These are phyloP conservation scores for Ambrosiella cleistominuta DNA, from an alignment of 2,329 filamentous ascomycete species.

Conservation along the genomic window DNA sequence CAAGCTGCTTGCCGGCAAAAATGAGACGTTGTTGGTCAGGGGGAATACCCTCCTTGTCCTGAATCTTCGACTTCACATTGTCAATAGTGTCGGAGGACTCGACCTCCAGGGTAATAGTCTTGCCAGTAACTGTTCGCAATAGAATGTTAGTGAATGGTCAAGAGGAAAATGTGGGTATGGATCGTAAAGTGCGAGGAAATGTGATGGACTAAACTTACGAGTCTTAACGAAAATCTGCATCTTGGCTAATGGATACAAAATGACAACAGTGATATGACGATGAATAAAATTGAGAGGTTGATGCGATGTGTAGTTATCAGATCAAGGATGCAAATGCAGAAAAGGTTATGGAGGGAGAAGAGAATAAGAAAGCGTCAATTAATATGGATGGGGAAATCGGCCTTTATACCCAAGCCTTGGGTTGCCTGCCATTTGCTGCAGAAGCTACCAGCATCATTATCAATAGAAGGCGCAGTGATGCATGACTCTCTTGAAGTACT, in stretches of 20 bases:
- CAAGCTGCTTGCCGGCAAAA: constrained; percentile 90
- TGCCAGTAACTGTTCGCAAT: constrained; percentile 76
- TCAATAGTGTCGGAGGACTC: constrained; percentile 84
- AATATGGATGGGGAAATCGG: constrained; percentile 16
- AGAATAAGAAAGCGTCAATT: constrained; percentile 10
- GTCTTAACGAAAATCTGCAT: constrained; percentile 99
- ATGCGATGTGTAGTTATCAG: background rate
- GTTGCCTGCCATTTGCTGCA: background rate
- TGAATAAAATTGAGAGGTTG: background rate
- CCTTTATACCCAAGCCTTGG: constrained; percentile 16
- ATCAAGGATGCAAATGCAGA: constrained; percentile 1
- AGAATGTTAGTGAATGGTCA: constrained; percentile 42
- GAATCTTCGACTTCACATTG: constrained; percentile 93
- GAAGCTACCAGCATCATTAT: background rate
- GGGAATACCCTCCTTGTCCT: constrained; percentile 94
- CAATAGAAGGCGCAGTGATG: background rate
- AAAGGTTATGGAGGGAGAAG: constrained; percentile 7
- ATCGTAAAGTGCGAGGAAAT: background rate
- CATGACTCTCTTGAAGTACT: background rate
- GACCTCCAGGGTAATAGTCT: constrained; percentile 85
- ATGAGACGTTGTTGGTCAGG: constrained; percentile 93
- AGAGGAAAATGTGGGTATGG: constrained; percentile 21
- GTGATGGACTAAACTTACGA: constrained; percentile 38
- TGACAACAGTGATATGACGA: constrained; percentile 1
- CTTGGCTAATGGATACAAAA: constrained; percentile 11